Percentiles rank a stretch among this genome's conserved stretches.
phyloP scores from a whole-genome alignment of 805 yeast species.

The Saccharomycopsis sp. region DNA sequence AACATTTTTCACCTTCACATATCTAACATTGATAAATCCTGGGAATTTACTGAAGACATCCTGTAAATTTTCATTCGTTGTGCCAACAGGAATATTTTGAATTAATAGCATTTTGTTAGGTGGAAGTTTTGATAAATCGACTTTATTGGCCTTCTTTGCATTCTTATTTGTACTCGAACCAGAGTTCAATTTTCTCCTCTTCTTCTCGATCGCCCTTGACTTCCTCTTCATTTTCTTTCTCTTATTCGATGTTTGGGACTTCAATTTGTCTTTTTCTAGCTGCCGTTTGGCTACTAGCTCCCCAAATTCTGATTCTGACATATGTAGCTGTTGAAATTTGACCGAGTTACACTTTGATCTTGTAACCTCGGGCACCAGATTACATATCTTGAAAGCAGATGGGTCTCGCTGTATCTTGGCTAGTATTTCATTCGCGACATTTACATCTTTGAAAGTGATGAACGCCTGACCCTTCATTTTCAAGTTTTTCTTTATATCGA shows the following conservation, averaged over 20 bases:
- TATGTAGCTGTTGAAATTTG: neutral
- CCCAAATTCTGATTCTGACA: conserved; percentile 17
- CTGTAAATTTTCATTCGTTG: conserved; percentile 34
- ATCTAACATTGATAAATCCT: conserved; percentile 63
- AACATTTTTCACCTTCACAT: conserved; percentile 59
- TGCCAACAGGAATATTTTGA: conserved; percentile 50
- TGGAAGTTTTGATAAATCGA: conserved; percentile 34
- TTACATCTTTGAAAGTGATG: conserved; percentile 43
- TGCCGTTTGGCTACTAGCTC: conserved; percentile 22
- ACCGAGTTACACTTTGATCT: conserved; percentile 27
- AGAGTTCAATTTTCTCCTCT: conserved; percentile 18
- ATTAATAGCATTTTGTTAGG: conserved; percentile 66
- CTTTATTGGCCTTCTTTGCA: conserved; percentile 20
- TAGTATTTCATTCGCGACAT: conserved; percentile 32
- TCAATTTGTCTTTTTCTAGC: conserved; percentile 11
- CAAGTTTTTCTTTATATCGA: conserved; percentile 55
- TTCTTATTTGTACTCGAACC: conserved; percentile 5
- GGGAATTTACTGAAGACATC: conserved; percentile 40
- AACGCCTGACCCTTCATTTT: conserved; percentile 80
- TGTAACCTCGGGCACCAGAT: conserved; percentile 22
- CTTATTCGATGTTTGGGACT: neutral
- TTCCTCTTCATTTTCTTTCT: conserved; percentile 17
- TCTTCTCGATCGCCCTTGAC: conserved; percentile 20
- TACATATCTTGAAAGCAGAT: conserved; percentile 5
- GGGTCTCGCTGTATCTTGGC: conserved; percentile 34